Conservation (phyloP, 805 yeast species). For the Barnettozyma populi region DNA sequence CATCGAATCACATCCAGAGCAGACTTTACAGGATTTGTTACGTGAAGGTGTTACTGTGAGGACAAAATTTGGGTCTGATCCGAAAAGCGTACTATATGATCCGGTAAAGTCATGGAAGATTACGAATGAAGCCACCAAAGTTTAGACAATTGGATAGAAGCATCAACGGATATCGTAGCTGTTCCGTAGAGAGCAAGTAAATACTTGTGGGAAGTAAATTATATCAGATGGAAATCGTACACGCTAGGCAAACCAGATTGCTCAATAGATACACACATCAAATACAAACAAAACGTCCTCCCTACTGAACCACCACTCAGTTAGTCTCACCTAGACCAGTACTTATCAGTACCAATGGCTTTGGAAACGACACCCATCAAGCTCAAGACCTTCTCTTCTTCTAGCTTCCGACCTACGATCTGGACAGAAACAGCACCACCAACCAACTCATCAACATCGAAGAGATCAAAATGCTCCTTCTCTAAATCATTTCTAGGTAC, state of each 20-base stretch:
- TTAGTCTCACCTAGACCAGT: neutral
- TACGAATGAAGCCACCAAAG: neutral
- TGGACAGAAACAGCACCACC: constrained; percentile 66
- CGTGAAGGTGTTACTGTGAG: neutral
- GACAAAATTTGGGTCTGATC: neutral
- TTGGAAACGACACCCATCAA: constrained; percentile 37
- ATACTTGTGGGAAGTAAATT: too few relatives aligned
- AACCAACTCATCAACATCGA: constrained; percentile 46
- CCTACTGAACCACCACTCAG: too few relatives aligned
- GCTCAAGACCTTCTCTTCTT: constrained; percentile 56
- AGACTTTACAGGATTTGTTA: neutral
- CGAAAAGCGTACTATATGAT: neutral
- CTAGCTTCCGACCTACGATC: constrained; percentile 50
- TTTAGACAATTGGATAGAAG: neutral
- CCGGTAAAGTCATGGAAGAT: neutral
- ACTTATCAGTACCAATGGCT: constrained; percentile 21
- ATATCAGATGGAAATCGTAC: too few relatives aligned
- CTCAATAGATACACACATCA: too few relatives aligned
- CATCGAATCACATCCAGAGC: neutral
- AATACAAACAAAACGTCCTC: too few relatives aligned
- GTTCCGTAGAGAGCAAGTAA: too few relatives aligned
- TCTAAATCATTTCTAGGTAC: constrained; percentile 38
- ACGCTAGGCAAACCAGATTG: too few relatives aligned
- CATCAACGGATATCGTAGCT: neutral
- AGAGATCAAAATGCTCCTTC: constrained; percentile 36